phyloP scores from a whole-genome alignment of 441 rosid species.

The Syzygium malaccense region DNA sequence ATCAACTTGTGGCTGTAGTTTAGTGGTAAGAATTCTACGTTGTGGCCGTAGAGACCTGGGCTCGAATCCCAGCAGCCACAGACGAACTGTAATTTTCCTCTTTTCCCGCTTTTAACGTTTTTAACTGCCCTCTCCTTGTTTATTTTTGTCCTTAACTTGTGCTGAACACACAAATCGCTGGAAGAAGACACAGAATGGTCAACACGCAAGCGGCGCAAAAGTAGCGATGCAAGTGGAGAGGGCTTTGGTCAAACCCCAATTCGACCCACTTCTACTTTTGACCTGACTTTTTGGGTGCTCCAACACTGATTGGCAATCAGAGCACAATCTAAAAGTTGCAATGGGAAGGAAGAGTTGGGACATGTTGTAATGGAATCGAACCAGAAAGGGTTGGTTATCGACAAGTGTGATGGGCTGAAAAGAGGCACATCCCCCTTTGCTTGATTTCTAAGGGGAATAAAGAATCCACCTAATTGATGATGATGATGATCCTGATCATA shows the following conservation, averaged over 20 bases:
- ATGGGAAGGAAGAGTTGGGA: neutral
- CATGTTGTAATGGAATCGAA: neutral
- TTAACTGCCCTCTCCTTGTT: neutral
- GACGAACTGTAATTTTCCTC: rapidly evolving
- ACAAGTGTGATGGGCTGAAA: neutral
- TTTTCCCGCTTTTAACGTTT: neutral
- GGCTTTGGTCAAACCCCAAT: constrained; percentile 27
- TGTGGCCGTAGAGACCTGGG: constrained; percentile 34
- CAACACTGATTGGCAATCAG: constrained; percentile 4
- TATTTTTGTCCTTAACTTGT: neutral
- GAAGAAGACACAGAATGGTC: neutral
- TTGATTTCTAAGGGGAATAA: neutral
- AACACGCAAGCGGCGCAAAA: neutral
- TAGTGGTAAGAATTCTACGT: constrained; percentile 21
- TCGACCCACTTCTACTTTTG: constrained; percentile 20
- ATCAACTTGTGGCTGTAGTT: constrained; percentile 8
- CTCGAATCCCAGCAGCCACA: constrained; percentile 59
- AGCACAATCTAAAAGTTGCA: neutral
- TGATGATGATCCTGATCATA: neutral
- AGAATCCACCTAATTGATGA: neutral
- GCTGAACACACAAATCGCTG: neutral
- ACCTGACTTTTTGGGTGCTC: constrained; percentile 19
- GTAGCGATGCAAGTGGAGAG: neutral
- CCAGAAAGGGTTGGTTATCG: neutral
- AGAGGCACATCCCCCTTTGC: neutral